A percentile compares a stretch with the other conserved stretches of the same genome.
phyloP scores from a whole-genome alignment of 2,329 filamentous ascomycete species.

The Drechslera avenae region DNA sequence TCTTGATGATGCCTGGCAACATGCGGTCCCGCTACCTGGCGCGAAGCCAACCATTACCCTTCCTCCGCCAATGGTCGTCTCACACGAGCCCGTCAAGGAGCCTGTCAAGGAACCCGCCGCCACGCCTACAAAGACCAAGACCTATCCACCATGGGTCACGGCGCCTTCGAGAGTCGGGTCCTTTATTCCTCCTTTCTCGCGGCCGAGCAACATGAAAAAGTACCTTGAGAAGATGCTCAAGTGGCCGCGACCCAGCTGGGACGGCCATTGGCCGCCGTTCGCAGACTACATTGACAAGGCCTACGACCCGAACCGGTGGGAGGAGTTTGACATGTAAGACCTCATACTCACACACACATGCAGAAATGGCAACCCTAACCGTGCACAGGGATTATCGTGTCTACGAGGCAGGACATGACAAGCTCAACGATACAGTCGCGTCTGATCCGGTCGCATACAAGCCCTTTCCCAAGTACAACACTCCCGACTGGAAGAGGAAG shows the following conservation, averaged over 20 bases:
- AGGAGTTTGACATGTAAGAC: constrained; percentile 49
- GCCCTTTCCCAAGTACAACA: constrained; percentile 75
- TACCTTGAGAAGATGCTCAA: constrained; percentile 52
- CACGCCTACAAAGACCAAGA: constrained; percentile 8
- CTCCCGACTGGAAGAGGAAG: constrained; percentile 61
- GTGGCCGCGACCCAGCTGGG: constrained; percentile 48
- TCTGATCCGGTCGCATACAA: constrained; percentile 64
- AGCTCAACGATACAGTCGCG: constrained; percentile 30
- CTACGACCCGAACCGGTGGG: constrained; percentile 57
- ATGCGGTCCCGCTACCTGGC: constrained; percentile 24
- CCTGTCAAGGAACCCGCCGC: not conserved
- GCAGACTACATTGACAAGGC: constrained; percentile 49
- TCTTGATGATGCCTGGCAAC: constrained; percentile 31
- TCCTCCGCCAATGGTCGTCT: constrained; percentile 9
- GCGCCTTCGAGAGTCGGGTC: constrained; percentile 21
- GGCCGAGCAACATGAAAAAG: constrained; percentile 35
- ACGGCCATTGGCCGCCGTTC: constrained; percentile 54
- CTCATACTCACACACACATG: not conserved
- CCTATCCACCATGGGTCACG: constrained; percentile 34
- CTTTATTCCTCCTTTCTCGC: constrained; percentile 22
- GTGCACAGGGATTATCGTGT: constrained; percentile 45
- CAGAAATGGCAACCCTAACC: constrained; percentile 6
- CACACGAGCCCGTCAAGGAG: not conserved
- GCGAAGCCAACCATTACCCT: not conserved
- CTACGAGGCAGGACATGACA: constrained; percentile 46